phyloP scores from a whole-genome alignment of 2,329 filamentous ascomycete species.

The Fusarium praegraminearum region DNA sequence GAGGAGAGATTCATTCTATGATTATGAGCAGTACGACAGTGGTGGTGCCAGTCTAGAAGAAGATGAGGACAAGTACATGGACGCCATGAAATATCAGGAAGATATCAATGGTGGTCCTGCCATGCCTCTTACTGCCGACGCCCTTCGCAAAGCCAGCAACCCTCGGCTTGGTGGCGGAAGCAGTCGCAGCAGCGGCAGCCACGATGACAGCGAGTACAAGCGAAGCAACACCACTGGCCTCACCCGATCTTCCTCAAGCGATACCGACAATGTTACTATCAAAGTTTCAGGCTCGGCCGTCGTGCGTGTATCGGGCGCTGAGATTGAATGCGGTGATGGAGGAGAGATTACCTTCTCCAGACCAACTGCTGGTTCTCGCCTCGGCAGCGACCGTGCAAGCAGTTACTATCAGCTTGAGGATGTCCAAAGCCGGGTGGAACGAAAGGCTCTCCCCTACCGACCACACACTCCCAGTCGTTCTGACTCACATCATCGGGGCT shows the following conservation, averaged over 20 bases:
- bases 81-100: conserved; percentile 63
- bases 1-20: conserved; percentile 59
- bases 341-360: conserved; percentile 69
- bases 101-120: conserved; percentile 60
- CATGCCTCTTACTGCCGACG: conserved; percentile 67
- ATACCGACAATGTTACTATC: conserved; percentile 72
- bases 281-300: conserved; percentile 68
- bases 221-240: conserved; percentile 72
- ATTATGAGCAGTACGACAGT: conserved; percentile 49
- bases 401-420: conserved; percentile 64
- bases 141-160: conserved; percentile 63
- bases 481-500: conserved; percentile 55
- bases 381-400: conserved; percentile 65
- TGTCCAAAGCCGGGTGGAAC: conserved; percentile 58
- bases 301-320: conserved; percentile 67
- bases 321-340: conserved; percentile 69
- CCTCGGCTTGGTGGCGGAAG: conserved; percentile 59
- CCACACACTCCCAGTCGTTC: conserved; percentile 64
- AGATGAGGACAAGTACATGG: conserved; percentile 55
- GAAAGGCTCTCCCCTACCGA: conserved; percentile 58
- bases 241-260: conserved; percentile 64
- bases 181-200: conserved; percentile 69
- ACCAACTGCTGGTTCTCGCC: conserved; percentile 50
- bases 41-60: conserved; percentile 51
- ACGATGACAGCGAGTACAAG: conserved; percentile 72